These are phyloP conservation scores for Rheum nobile DNA, from an alignment of 148 eudicot species.

Conservation along the genomic window DNA sequence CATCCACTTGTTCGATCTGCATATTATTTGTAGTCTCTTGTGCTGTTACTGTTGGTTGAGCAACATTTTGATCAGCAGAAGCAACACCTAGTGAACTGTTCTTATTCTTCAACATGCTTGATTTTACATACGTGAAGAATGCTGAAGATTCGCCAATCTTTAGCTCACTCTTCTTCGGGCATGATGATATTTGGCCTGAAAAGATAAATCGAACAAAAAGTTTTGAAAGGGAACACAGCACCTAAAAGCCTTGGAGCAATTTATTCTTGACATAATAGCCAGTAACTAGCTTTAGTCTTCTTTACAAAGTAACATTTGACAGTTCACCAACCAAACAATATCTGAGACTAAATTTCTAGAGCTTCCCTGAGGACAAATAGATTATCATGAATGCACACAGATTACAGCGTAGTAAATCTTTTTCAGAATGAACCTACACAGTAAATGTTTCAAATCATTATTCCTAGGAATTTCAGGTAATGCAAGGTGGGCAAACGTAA, in stretches of 20 bases:
- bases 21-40: constrained; percentile 22
- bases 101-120: constrained; percentile 28
- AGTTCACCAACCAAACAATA: background rate
- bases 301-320: background rate
- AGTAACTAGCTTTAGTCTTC: background rate
- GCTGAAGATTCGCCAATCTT: constrained; percentile 95
- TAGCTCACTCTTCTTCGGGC: constrained; percentile 67
- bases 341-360: background rate
- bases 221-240: constrained; percentile 3
- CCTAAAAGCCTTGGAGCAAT: background rate
- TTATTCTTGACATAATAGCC: background rate
- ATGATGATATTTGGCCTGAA: constrained; percentile 44
- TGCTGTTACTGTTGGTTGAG: constrained; percentile 17
- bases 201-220: constrained; percentile 9
- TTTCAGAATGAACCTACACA: background rate
- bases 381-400: background rate
- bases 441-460: background rate
- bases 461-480: background rate
- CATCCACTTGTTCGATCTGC: constrained; percentile 17
- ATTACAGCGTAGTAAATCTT: background rate
- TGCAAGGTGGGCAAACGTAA: background rate
- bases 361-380: background rate
- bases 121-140: constrained; percentile 82
- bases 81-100: constrained; percentile 26
- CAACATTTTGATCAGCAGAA: constrained; percentile 20